Evolutionary conservation across 306 rosid genomes (phyloP).

Genomic region (Vachellia collinsii): DNA sequence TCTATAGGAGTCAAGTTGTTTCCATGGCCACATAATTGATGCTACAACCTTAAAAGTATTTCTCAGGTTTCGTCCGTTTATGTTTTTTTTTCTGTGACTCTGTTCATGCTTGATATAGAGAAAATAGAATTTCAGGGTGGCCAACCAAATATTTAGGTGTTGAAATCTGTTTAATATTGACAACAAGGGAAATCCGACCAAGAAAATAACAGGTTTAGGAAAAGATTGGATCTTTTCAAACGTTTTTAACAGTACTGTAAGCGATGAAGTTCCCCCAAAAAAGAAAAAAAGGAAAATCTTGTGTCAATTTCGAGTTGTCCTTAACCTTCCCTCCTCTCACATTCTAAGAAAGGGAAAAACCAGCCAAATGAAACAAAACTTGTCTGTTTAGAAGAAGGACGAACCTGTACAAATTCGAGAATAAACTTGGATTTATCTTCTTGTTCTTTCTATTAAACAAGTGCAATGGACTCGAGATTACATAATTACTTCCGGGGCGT

Average conservation of each 20-base stretch:
- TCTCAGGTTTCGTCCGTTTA: not conserved
- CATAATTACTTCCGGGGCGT: too few relatives aligned
- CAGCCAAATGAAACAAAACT: not conserved
- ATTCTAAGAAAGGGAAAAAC: not conserved
- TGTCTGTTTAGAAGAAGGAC: not conserved
- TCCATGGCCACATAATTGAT: not conserved
- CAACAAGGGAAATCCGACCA: not conserved
- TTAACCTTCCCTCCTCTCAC: not conserved
- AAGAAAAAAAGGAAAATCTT: too few relatives aligned
- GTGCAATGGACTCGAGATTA: too few relatives aligned
- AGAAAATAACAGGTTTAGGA: not conserved
- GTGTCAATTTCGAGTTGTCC: too few relatives aligned
- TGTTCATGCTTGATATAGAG: slow-evolving; percentile 15
- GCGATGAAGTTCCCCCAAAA: not conserved
- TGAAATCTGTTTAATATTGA: not conserved
- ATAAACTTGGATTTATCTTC: not conserved
- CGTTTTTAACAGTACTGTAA: too few relatives aligned
- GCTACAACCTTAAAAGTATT: not conserved
- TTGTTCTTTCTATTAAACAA: too few relatives aligned
- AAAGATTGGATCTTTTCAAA: not conserved
- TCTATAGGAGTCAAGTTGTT: not conserved
- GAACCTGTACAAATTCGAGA: not conserved
- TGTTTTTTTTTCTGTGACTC: not conserved
- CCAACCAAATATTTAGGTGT: not conserved
- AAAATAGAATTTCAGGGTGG: not conserved